Percentiles rank a stretch among this genome's conserved stretches.
These are phyloP conservation scores for Aureobasidium pullulans DNA, from an alignment of 2,329 filamentous ascomycete genomes.

Conservation along the genomic window DNA sequence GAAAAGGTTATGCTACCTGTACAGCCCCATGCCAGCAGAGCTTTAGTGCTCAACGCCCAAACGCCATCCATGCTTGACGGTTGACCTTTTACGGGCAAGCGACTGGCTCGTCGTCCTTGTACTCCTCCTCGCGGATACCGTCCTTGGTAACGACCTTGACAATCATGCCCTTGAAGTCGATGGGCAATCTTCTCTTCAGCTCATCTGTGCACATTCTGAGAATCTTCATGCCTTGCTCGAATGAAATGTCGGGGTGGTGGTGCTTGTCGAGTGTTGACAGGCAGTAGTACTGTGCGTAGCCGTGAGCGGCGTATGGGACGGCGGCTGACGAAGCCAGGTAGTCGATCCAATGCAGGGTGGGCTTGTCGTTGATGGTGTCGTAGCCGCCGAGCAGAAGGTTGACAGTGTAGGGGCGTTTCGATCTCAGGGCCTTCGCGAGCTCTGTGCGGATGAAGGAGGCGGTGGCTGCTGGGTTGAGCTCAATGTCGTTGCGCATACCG, in stretches of 20 bases:
- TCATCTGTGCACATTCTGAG: conserved; percentile 94
- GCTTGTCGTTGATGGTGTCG: conserved; percentile 84
- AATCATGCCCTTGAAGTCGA: conserved; percentile 89
- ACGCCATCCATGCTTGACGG: conserved; percentile 12
- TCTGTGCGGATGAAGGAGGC: conserved; percentile 92
- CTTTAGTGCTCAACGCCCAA: conserved; percentile 11
- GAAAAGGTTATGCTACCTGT: conserved; percentile 13
- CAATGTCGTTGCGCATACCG: conserved; percentile 93
- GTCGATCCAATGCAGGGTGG: conserved; percentile 92
- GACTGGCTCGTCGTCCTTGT: conserved; percentile 53
- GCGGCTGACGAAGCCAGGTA: conserved; percentile 85
- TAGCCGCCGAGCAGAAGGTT: conserved; percentile 93
- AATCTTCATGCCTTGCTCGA: conserved; percentile 85
- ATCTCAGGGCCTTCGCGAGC: conserved; percentile 82
- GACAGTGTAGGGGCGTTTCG: conserved; percentile 90
- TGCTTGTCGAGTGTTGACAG: conserved; percentile 97
- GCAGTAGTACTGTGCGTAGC: conserved; percentile 99
- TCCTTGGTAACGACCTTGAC: conserved; percentile 96
- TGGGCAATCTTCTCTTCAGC: conserved; percentile 89
- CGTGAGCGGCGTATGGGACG: conserved; percentile 92
- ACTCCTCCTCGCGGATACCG: conserved; percentile 76
- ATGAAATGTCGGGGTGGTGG: conserved; percentile 87
- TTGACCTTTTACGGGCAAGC: conserved; percentile 4
- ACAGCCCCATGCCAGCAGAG: conserved; percentile 8
- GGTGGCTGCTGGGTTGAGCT: conserved; percentile 81